Evolutionary conservation across 768 basidiomycete genomes (phyloP), one percentile per base, ranked within the genome.

Genomic region (Dentipellis sp.): DNA sequence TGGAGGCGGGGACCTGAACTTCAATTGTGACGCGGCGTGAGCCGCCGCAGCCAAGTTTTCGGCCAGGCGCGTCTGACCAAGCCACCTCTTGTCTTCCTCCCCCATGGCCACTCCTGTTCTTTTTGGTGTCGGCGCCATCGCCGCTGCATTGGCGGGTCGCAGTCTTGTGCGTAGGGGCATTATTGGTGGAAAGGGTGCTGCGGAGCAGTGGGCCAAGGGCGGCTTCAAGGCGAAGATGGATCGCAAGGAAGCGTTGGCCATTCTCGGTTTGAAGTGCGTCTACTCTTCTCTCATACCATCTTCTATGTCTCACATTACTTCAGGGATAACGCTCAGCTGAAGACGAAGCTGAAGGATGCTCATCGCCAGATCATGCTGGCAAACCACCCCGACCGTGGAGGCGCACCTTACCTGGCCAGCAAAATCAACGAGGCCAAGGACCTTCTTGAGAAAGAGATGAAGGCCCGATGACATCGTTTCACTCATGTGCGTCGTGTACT

Each of bases 391-490:
- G 97, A 99, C 75, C 80, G 97, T 59, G 97, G 97, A 36, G 97
- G 97, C 34, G 91, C 94, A n/a, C 97, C 97, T 7, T 99, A 97
- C 71, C 74, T 98, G 51, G 94, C 97, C 11, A 94, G 92, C 65
- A 98, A 99, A 78, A 95, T 98, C 59, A 99, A 99, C 71, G 97
- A 99, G 67, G 97, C 95, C 0, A 97, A 97, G 68, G 95, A 93
- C 64, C 61, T 95, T 56, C 69, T 97, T 49, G 94, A 97, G 36
- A 91, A 88, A 68, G 77, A 78, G n/a, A 84, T 86, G 52, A 78
- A 78, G 53, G 80, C 74, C 62, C 58, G 66, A 58, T 69, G 60
- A 61, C 54, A 34, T 23, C 51, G 39, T 11, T 55, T 57, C 42
- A 19, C 29, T 53, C 48, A 48, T 50, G 23, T 45, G 16, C 11